Evolutionary conservation across 2,329 filamentous ascomycete genomes (phyloP).

Genomic region (Rachicladosporium sp.): DNA sequence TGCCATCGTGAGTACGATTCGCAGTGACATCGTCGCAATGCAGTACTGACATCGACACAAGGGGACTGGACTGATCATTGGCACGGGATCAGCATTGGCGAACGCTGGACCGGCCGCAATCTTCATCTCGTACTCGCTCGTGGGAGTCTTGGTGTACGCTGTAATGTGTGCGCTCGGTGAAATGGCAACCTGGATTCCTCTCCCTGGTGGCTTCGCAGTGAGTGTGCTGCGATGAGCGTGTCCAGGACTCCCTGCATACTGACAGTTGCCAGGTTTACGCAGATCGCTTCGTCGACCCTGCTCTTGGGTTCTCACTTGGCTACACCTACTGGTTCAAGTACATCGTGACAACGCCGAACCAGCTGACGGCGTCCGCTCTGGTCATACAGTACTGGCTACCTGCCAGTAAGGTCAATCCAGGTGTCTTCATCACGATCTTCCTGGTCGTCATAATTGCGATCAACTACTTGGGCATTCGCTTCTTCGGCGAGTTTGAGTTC

Average conservation of each 20-base stretch:
- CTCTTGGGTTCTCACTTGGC: conserved; percentile 66
- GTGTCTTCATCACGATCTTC: conserved; percentile 60
- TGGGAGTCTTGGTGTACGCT: conserved; percentile 62
- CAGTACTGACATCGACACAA: not conserved
- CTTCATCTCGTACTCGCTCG: conserved; percentile 57
- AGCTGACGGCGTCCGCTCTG: conserved; percentile 66
- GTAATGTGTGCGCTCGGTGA: conserved; percentile 75
- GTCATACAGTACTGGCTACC: conserved; percentile 69
- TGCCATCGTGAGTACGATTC: conserved; percentile 48
- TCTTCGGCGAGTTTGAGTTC: conserved; percentile 39
- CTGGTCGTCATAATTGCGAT: conserved; percentile 31
- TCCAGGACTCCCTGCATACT: too few species aligned
- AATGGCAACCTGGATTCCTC: conserved; percentile 73
- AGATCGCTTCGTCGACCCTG: conserved; percentile 56
- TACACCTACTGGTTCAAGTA: conserved; percentile 53
- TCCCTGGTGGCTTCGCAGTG: conserved; percentile 61
- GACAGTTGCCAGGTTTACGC: conserved; percentile 1
- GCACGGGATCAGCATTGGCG: conserved; percentile 41
- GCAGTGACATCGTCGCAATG: conserved; percentile 12
- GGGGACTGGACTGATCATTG: conserved; percentile 58
- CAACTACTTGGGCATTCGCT: conserved; percentile 49
- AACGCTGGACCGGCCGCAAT: conserved; percentile 50
- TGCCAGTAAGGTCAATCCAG: conserved; percentile 47
- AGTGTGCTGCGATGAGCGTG: conserved; percentile 55
- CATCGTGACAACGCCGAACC: conserved; percentile 75